Percentiles rank a stretch among this genome's conserved stretches.
These are phyloP conservation scores for Hemisphaericaspora subhashii DNA, from an alignment of 1,139 yeast genomes.

Conservation along the genomic window DNA sequence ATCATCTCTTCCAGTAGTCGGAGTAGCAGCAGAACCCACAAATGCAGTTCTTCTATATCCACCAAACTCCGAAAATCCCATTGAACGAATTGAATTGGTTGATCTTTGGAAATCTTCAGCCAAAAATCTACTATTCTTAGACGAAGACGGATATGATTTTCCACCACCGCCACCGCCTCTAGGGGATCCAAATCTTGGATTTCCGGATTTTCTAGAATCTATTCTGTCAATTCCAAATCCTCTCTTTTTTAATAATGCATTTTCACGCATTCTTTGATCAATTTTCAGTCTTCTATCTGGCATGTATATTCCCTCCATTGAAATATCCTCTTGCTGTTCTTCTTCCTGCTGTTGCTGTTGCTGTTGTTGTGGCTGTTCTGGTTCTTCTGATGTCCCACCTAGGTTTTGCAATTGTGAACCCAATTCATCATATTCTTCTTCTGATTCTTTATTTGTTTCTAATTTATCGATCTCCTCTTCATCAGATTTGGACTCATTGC, in stretches of 20 bases:
- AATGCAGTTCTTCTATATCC: neutral
- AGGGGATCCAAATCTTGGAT: neutral
- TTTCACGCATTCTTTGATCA: neutral
- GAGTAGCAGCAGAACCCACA: neutral
- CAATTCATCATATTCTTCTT: slow-evolving; percentile 3
- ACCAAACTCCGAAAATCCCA: slow-evolving; percentile 1
- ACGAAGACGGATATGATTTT: neutral
- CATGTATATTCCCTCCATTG: slow-evolving; percentile 1
- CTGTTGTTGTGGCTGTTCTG: neutral
- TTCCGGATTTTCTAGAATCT: neutral
- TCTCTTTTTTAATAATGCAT: neutral
- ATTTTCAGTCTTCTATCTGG: slow-evolving; percentile 3
- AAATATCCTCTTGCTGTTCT: neutral
- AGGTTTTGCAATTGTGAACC: slow-evolving; percentile 1
- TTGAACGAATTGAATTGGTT: neutral
- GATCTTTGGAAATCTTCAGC: neutral
- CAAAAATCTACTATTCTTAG: neutral
- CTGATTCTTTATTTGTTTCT: slow-evolving; percentile 6
- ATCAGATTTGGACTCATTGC: slow-evolving; percentile 7
- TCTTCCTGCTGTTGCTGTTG: too few relatives aligned
- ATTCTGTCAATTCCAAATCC: neutral
- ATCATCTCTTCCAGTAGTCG: slow-evolving; percentile 7
- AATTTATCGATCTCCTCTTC: slow-evolving; percentile 11
- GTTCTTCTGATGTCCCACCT: neutral
- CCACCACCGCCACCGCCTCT: too few relatives aligned